Conservation (phyloP, 352 stramenopile species). For the Globisporangium rhizosaccharum region DNA sequence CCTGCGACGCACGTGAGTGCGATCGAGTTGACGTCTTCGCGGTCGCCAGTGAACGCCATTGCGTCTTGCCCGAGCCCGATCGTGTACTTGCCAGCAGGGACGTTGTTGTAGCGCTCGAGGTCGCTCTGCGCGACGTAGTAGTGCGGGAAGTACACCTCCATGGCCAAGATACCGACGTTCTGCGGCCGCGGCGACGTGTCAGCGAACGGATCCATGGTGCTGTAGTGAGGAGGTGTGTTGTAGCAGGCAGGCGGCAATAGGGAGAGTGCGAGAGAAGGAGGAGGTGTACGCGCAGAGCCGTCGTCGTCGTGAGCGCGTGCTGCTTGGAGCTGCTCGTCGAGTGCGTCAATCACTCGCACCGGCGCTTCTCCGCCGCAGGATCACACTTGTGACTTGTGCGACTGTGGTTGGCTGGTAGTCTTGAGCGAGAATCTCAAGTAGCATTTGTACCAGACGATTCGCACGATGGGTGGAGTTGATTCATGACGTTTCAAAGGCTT, state of each 20-base stretch:
- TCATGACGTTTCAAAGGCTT: background rate
- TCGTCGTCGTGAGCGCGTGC: too few species aligned
- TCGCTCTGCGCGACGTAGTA: constrained; percentile 93
- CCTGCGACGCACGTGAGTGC: constrained; percentile 50
- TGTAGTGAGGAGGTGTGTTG: background rate
- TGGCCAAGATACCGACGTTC: constrained; percentile 95
- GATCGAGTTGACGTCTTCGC: constrained; percentile 70
- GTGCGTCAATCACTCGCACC: background rate
- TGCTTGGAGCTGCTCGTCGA: too few species aligned
- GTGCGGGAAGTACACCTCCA: constrained; percentile 95
- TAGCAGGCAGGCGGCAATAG: background rate
- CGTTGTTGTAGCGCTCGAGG: constrained; percentile 91
- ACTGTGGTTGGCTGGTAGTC: too few species aligned
- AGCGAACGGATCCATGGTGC: constrained; percentile 6
- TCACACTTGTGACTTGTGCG: background rate
- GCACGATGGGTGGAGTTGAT: too few species aligned
- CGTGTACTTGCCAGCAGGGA: constrained; percentile 65
- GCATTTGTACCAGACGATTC: too few species aligned
- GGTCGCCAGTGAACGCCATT: constrained; percentile 66
- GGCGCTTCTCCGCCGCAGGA: background rate
- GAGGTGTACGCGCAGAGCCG: too few species aligned
- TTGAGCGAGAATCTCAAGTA: too few species aligned
- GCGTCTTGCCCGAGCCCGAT: constrained; percentile 52
- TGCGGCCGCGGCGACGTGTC: constrained; percentile 23
- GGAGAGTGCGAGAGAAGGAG: background rate